A percentile compares a stretch with the other conserved stretches of the same genome.
These are phyloP conservation scores for Saksenaea vasiformis DNA, from an alignment of 371 early-diverging fungal genomes.

Conservation along the genomic window DNA sequence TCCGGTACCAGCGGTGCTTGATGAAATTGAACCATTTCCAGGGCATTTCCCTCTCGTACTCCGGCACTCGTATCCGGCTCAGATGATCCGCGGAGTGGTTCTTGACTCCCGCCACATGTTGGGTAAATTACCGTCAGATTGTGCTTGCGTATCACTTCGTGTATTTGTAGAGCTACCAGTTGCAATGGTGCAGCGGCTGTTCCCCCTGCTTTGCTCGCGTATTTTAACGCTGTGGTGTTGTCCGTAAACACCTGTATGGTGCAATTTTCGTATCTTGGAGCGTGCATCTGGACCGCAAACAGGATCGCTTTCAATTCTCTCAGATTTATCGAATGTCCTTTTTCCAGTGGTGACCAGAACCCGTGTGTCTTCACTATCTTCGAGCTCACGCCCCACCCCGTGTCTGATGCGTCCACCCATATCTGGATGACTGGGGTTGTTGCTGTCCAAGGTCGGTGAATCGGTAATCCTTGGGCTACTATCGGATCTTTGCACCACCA, in stretches of 20 bases:
- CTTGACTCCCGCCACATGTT: conserved; percentile 21
- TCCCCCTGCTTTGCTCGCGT: conserved; percentile 20
- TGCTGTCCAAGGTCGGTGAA: no score
- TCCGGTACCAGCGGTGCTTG: conserved; percentile 1
- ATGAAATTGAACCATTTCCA: conserved; percentile 6
- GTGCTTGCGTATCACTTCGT: conserved; percentile 11
- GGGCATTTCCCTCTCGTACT: no score
- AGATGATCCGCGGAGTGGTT: conserved; percentile 16
- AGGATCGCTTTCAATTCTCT: conserved; percentile 21
- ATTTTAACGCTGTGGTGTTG: conserved; percentile 30
- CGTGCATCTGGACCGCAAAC: conserved; percentile 18
- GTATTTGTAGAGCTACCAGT: conserved; percentile 18
- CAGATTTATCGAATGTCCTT: conserved; percentile 21
- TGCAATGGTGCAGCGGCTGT: conserved; percentile 17
- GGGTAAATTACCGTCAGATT: conserved; percentile 7
- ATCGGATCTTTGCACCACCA: no score
- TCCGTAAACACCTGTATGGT: conserved; percentile 18
- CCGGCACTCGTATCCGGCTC: conserved; percentile 22
- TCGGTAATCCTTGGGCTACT: no score
- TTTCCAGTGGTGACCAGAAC: conserved; percentile 20
- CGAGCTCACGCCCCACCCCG: conserved; percentile 15
- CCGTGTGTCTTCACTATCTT: conserved; percentile 3
- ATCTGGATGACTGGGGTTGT: no score
- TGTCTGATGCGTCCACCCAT: conserved; percentile 12
- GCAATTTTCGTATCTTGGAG: conserved; percentile 7